Evolutionary conservation across 148 eudicot species (phyloP).

Genomic region (Camellia lanceoleosa): DNA sequence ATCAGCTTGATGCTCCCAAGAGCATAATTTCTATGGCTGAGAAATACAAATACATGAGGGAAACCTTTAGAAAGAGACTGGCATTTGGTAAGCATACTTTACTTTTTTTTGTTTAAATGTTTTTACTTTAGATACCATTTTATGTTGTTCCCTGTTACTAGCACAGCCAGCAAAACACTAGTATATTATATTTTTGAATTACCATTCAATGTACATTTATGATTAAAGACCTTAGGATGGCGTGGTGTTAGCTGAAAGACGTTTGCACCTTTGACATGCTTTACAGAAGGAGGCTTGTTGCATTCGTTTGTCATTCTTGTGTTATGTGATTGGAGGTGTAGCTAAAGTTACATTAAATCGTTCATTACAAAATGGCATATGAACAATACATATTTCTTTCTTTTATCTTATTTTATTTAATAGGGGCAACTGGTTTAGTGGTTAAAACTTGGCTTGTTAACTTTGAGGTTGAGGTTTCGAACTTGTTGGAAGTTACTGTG

Average conservation of each 20-base stretch:
- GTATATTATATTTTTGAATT: too few relatives aligned
- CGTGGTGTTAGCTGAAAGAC: background rate
- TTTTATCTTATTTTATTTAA: background rate
- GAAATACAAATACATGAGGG: conserved; percentile 82
- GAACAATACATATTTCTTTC: background rate
- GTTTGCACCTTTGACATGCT: background rate
- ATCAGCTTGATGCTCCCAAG: conserved; percentile 38
- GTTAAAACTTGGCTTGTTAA: too few relatives aligned
- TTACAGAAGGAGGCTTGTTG: background rate
- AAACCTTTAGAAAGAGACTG: conserved; percentile 68
- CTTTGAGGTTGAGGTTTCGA: too few relatives aligned
- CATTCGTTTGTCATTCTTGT: background rate
- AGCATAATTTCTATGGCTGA: conserved; percentile 77
- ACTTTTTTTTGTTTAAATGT: background rate
- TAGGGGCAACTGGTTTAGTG: too few relatives aligned
- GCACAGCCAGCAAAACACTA: background rate
- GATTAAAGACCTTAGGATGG: background rate
- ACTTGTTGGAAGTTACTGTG: too few relatives aligned
- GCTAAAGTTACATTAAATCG: background rate
- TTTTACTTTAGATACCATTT: background rate
- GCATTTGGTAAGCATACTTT: conserved; percentile 65
- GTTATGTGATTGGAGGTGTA: background rate
- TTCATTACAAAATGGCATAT: background rate
- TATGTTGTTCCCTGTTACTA: background rate
- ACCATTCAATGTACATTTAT: background rate